phyloP scores from a whole-genome alignment of 768 basidiomycete genomes.

The Mycena galericulata region DNA sequence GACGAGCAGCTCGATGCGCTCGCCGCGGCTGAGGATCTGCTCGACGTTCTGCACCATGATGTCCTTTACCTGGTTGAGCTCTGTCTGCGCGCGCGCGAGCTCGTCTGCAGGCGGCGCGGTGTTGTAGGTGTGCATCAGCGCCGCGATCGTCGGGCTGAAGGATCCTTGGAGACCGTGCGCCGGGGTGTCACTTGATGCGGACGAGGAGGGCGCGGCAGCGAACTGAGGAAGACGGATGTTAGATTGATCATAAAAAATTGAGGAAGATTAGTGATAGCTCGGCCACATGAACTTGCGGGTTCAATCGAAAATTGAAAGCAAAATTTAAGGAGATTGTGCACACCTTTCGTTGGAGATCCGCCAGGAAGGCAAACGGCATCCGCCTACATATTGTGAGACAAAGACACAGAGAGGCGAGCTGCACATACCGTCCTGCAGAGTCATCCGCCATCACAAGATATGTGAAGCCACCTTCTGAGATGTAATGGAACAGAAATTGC shows the following conservation, averaged over 20 bases:
- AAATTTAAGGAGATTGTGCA: conserved; percentile 32
- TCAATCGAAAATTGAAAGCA: not conserved
- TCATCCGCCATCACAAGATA: conserved; percentile 97
- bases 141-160: conserved; percentile 76
- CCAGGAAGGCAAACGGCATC: conserved; percentile 94
- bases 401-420: not conserved
- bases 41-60: conserved; percentile 99
- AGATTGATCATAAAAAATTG: not conserved
- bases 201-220: conserved; percentile 71
- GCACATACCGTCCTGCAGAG: conserved; percentile 81
- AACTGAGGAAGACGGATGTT: conserved; percentile 56
- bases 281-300: not conserved
- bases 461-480: conserved; percentile 87
- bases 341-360: conserved; percentile 86
- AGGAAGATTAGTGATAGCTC: not conserved
- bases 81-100: conserved; percentile 88
- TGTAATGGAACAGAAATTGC: conserved; percentile 94
- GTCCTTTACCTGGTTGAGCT: conserved; percentile 91
- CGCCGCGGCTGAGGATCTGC: conserved; percentile 93
- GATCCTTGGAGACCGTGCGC: conserved; percentile 77
- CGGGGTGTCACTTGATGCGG: conserved; percentile 65
- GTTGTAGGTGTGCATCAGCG: conserved; percentile 89
- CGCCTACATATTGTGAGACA: conserved; percentile 59
- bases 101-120: conserved; percentile 91
- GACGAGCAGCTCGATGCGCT: conserved; percentile 94